These are phyloP conservation scores for Limonium bicolor DNA, from an alignment of 148 eudicot species.

Conservation along the genomic window DNA sequence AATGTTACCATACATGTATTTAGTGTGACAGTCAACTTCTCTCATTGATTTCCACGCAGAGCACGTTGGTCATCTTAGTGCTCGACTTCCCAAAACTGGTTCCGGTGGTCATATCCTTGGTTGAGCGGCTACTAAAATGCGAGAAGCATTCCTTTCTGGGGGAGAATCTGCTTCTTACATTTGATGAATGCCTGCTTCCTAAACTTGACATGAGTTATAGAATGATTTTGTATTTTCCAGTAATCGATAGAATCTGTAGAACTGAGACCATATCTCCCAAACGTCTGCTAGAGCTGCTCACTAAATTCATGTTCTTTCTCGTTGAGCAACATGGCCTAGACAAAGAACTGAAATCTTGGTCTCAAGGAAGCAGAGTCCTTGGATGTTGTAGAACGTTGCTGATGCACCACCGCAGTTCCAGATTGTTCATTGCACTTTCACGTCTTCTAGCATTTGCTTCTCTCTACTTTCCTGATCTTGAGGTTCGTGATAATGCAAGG, in stretches of 20 bases:
- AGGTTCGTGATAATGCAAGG: slow-evolving; percentile 97
- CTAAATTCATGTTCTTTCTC: slow-evolving; percentile 36
- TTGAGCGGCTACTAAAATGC: slow-evolving; percentile 69
- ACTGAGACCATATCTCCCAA: slow-evolving; percentile 60
- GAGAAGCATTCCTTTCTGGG: slow-evolving; percentile 69
- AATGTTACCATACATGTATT: too few species aligned
- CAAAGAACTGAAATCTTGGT: slow-evolving; percentile 74
- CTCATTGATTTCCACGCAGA: slow-evolving; percentile 31
- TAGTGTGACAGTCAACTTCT: not conserved
- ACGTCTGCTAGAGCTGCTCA: slow-evolving; percentile 54
- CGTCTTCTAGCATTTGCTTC: slow-evolving; percentile 66
- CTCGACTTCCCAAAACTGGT: slow-evolving; percentile 63
- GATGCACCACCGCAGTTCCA: slow-evolving; percentile 79
- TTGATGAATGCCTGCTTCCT: slow-evolving; percentile 61
- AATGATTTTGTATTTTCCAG: slow-evolving; percentile 51
- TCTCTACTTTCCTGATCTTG: slow-evolving; percentile 93
- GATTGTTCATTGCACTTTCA: slow-evolving; percentile 72
- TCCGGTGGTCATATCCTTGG: slow-evolving; percentile 43
- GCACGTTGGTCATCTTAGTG: slow-evolving; percentile 47
- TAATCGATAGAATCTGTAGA: slow-evolving; percentile 71
- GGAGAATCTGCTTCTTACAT: slow-evolving; percentile 63
- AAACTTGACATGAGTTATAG: slow-evolving; percentile 44
- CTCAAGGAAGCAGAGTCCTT: slow-evolving; percentile 72
- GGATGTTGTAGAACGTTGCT: slow-evolving; percentile 73
- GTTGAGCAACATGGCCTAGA: slow-evolving; percentile 79